Base-by-base conservation (phyloP, 306 rosid genomes). In the Lathyrus tuberosus region DNA sequence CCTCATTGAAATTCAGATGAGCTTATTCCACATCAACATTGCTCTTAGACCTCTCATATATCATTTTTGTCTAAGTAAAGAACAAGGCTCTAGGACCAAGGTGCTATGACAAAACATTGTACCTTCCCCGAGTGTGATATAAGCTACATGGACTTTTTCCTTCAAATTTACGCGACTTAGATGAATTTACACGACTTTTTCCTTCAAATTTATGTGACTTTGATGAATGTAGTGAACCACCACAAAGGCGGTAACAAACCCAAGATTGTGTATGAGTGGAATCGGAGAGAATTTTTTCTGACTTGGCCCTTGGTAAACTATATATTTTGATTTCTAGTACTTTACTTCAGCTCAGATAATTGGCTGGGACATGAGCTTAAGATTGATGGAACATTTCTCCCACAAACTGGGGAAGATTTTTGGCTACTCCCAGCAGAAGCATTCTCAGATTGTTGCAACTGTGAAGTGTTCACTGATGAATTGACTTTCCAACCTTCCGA, bases 341-440 rank as follows among this genome's bases (percentile, higher is more conserved):
- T 86, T 67, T 81, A 86, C 66, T 86, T 83, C 43, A 86, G 78
- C 80, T 86, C 86, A 51, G 86, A 81, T 8, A 84, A 52, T 49
- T 84, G 87, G 81, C 73, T 69, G 48, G 79, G 67, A 80, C 85
- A 66, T 54, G 86, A 72, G 53, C 78, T 77, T 44, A 82, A 76
- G 69, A 86, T 81, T 47, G 88, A 81, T 24, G 85, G 86, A 60
- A 82, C 78, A 64, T 86, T 84, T 76, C 86, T 79, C 65, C 88
- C 75, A 69, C 91, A 84, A 37, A 82, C 77, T 0, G 86, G 85
- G 31, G 88, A 77, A 46, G 86, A 77, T 63, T 84, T 79, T 74
- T 72, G 71, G 67, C 82, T 73, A 24, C 62, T 70, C 64, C 82
- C 73, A 16, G 74, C 53, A 10, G 76, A 76, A 5, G 82, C 73